phyloP scores from a whole-genome alignment of 2,329 filamentous ascomycete genomes.

The Aspergillus sp. region DNA sequence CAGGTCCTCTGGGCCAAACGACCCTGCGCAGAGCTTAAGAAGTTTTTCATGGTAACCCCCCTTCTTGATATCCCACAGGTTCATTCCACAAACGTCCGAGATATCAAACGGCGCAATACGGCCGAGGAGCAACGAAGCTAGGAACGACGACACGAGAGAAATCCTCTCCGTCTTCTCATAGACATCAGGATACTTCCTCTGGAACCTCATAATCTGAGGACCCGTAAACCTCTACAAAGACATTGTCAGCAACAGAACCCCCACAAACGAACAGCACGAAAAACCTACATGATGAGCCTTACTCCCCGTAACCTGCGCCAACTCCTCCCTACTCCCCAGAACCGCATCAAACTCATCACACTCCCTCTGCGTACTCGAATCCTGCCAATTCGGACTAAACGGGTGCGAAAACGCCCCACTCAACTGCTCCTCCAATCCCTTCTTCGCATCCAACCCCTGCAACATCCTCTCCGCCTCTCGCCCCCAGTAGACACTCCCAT shows the following conservation, averaged over 20 bases:
- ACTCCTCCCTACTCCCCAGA: constrained; percentile 57
- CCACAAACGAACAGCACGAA: background rate
- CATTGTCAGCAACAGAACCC: constrained; percentile 3
- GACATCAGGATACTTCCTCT: constrained; percentile 68
- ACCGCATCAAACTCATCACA: constrained; percentile 78
- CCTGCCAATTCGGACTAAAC: constrained; percentile 95
- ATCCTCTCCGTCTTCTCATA: constrained; percentile 78
- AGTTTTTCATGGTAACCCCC: constrained; percentile 68
- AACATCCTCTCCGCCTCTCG: constrained; percentile 61
- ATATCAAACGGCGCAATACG: constrained; percentile 84
- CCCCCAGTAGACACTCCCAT: constrained; percentile 94
- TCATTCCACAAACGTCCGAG: constrained; percentile 92
- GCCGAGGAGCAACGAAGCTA: constrained; percentile 84
- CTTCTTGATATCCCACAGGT: constrained; percentile 81
- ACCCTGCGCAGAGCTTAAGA: constrained; percentile 66
- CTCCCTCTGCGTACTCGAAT: constrained; percentile 86
- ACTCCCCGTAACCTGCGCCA: constrained; percentile 80
- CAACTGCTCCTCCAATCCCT: constrained; percentile 66
- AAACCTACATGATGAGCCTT: constrained; percentile 82
- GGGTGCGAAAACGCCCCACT: constrained; percentile 69
- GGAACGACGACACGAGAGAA: constrained; percentile 89
- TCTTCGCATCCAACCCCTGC: constrained; percentile 51
- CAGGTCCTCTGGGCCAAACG: constrained; percentile 57
- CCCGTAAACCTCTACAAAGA: constrained; percentile 77
- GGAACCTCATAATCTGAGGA: constrained; percentile 89